Conservation (phyloP, 805 yeast species). For the Myxozyma neglecta region DNA sequence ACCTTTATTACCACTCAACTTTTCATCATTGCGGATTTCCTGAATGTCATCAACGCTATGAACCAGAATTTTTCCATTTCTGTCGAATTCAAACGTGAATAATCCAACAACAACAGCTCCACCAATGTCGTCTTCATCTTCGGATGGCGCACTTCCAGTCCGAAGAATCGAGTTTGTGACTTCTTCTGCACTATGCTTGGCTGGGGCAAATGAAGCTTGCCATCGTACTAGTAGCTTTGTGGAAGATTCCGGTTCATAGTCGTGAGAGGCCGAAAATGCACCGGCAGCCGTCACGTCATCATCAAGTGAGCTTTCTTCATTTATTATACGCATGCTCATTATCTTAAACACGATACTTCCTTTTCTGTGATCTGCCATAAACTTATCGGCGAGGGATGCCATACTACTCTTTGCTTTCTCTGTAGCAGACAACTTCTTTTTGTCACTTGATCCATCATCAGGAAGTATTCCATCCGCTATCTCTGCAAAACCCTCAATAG, state of each 20-base stretch:
- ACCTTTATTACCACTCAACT: not conserved
- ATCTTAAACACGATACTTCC: constrained; percentile 23
- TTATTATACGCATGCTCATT: constrained; percentile 24
- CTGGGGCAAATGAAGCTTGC: constrained; percentile 20
- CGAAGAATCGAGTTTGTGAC: not conserved
- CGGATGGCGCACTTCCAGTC: not conserved
- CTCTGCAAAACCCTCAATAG: constrained; percentile 26
- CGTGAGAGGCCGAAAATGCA: not conserved
- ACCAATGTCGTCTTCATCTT: not conserved
- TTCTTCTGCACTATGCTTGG: not conserved
- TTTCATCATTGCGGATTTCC: constrained; percentile 16
- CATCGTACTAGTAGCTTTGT: constrained; percentile 26
- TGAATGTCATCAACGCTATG: constrained; percentile 30
- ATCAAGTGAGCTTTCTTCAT: constrained; percentile 5
- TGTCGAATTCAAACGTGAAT: constrained; percentile 29
- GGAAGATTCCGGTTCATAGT: not conserved
- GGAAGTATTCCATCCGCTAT: constrained; percentile 8
- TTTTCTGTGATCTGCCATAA: constrained; percentile 9
- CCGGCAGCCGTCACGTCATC: not conserved
- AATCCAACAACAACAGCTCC: constrained; percentile 24
- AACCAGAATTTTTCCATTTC: constrained; percentile 20
- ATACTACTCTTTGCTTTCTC: not conserved
- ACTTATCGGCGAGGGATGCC: not conserved
- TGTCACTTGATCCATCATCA: not conserved
- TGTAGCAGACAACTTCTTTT: not conserved